A percentile compares a stretch with the other conserved stretches of the same genome.
These are phyloP conservation scores for Pseudoturritis turrita DNA, from an alignment of 345 rosid genomes.

Conservation along the genomic window DNA sequence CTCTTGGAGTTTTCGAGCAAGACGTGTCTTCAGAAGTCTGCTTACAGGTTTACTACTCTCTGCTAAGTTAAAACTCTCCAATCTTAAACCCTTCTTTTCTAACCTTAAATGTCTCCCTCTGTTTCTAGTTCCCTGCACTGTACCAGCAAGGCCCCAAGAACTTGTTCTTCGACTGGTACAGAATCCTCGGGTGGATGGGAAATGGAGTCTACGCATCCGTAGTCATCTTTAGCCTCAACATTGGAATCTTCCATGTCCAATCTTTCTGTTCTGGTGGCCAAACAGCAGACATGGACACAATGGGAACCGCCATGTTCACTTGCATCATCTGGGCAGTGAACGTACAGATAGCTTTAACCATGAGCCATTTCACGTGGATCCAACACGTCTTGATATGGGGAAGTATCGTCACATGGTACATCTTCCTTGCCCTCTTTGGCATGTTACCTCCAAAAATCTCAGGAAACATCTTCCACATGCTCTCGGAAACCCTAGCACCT, in stretches of 20 bases:
- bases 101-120: background rate
- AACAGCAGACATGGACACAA: slow-evolving; percentile 43
- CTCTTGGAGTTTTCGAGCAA: slow-evolving; percentile 71
- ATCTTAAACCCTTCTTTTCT: background rate
- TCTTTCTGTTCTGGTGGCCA: slow-evolving; percentile 43
- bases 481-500: slow-evolving; percentile 47
- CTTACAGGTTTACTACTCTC: slow-evolving; percentile 47
- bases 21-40: slow-evolving; percentile 74
- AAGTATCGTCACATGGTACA: slow-evolving; percentile 62
- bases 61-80: background rate
- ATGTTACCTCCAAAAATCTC: slow-evolving; percentile 41
- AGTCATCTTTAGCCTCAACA: slow-evolving; percentile 44
- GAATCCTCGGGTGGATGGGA: slow-evolving; percentile 66
- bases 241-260: slow-evolving; percentile 34
- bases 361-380: slow-evolving; percentile 81
- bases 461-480: slow-evolving; percentile 35
- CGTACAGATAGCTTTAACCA: slow-evolving; percentile 62
- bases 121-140: slow-evolving; percentile 60
- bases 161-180: slow-evolving; percentile 54
- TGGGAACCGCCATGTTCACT: slow-evolving; percentile 55
- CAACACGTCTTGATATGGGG: slow-evolving; percentile 70
- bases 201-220: slow-evolving; percentile 59
- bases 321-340: slow-evolving; percentile 64
- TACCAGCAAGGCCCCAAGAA: slow-evolving; percentile 74
- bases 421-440: slow-evolving; percentile 53